Conservation (phyloP, 768 basidiomycete genomes). For the Mycena latifolia region DNA sequence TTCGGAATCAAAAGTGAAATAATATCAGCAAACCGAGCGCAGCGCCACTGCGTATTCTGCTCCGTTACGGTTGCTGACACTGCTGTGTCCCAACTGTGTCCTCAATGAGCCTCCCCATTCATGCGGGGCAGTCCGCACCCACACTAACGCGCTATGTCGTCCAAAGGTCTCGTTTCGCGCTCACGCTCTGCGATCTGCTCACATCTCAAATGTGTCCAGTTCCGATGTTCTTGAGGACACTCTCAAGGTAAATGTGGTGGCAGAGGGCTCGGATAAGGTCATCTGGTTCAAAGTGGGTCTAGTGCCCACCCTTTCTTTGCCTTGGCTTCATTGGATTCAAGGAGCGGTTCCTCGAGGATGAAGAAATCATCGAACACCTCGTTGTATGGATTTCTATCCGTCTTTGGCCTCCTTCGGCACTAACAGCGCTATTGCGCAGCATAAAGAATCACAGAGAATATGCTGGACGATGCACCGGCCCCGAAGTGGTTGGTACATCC, state of each 20-base stretch:
- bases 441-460: constrained; percentile 73
- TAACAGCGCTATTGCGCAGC: constrained; percentile 50
- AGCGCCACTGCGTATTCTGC: too few species aligned
- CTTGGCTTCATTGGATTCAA: constrained; percentile 46
- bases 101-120: constrained; percentile 22
- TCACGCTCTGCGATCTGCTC: neutral
- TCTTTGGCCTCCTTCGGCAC: neutral
- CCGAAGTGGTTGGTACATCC: constrained; percentile 88
- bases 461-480: constrained; percentile 86
- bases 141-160: constrained; percentile 29
- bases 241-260: constrained; percentile 72
- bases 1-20: too few species aligned
- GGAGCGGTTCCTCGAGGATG: constrained; percentile 81
- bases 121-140: constrained; percentile 23
- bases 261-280: constrained; percentile 68
- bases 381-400: constrained; percentile 57
- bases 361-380: constrained; percentile 82
- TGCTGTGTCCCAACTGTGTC: too few species aligned
- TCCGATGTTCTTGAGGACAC: constrained; percentile 79
- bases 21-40: too few species aligned
- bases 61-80: too few species aligned
- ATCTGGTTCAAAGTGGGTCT: constrained; percentile 79
- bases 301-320: neutral
- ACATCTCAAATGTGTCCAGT: constrained; percentile 49
- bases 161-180: constrained; percentile 17